These are phyloP conservation scores for Pterula multifida DNA, from an alignment of 1,284 basidiomycete species.

Conservation along the genomic window DNA sequence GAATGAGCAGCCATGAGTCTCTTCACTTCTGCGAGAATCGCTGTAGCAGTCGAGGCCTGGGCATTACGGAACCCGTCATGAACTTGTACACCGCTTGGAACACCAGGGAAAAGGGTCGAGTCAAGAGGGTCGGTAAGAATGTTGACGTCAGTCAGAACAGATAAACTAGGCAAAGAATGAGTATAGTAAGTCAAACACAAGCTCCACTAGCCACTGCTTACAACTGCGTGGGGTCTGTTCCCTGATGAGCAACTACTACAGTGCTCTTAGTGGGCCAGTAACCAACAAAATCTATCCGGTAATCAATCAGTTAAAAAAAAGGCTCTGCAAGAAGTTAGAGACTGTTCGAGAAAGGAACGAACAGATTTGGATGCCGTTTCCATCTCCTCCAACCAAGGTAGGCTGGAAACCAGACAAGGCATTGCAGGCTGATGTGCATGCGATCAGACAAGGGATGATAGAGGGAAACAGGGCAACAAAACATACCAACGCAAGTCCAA, in stretches of 20 bases:
- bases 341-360: conserved; percentile 14
- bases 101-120: conserved; percentile 34
- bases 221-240: conserved; percentile 38
- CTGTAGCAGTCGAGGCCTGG: conserved; percentile 27
- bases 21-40: conserved; percentile 27
- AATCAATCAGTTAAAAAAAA: background rate
- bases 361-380: conserved; percentile 32
- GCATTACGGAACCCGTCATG: conserved; percentile 38
- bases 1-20: conserved; percentile 21
- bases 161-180: conserved; percentile 18
- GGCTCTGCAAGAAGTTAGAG: background rate
- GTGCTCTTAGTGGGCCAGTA: conserved; percentile 31
- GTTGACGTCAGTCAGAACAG: conserved; percentile 35
- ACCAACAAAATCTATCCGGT: conserved; percentile 33
- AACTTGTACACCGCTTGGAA: conserved; percentile 24
- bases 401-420: conserved; percentile 33
- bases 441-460: background rate
- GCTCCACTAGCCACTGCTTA: conserved; percentile 13
- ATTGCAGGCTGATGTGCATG: conserved; percentile 9
- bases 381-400: conserved; percentile 34
- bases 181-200: background rate
- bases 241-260: conserved; percentile 39
- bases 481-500: conserved; percentile 30
- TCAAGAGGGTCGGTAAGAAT: conserved; percentile 24
- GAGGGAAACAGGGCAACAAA: background rate